Conservation (phyloP, 1,284 basidiomycete species). For the Microbotryum saponariae region DNA sequence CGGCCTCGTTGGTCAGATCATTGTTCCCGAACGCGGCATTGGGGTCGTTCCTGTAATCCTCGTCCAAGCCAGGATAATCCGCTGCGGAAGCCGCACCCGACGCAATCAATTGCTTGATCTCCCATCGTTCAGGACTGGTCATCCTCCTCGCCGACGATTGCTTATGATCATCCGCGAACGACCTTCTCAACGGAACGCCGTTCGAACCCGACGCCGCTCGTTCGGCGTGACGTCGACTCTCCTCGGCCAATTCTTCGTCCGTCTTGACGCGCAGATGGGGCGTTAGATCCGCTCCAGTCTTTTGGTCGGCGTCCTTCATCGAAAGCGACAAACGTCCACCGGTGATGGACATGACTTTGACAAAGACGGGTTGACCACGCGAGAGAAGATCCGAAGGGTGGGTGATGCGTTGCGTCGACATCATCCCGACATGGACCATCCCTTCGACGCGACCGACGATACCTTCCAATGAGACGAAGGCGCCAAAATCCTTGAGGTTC, state of each 20-base stretch:
- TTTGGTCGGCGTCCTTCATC: constrained; percentile 96
- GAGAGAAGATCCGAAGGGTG: constrained; percentile 78
- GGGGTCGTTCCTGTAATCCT: constrained; percentile 67
- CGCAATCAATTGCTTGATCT: constrained; percentile 96
- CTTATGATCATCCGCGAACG: constrained; percentile 38
- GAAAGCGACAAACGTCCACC: constrained; percentile 75
- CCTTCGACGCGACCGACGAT: constrained; percentile 79
- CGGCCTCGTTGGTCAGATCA: constrained; percentile 57
- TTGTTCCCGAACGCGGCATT: constrained; percentile 44
- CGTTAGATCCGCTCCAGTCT: constrained; percentile 76
- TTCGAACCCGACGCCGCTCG: constrained; percentile 52
- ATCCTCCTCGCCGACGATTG: constrained; percentile 72
- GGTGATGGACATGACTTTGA: constrained; percentile 90
- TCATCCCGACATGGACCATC: constrained; percentile 91
- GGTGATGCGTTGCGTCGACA: constrained; percentile 67
- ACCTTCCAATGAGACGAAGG: constrained; percentile 84
- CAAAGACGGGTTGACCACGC: constrained; percentile 77
- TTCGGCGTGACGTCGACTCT: constrained; percentile 58
- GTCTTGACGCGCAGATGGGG: constrained; percentile 90
- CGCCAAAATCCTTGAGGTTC: constrained; percentile 88
- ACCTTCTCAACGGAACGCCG: constrained; percentile 45
- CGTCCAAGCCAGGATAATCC: constrained; percentile 93
- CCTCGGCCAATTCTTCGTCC: constrained; percentile 75
- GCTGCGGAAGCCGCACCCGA: constrained; percentile 85
- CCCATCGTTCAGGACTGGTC: constrained; percentile 96